phyloP scores from a whole-genome alignment of 208 protist species.

The Trypanosoma scelopori region DNA sequence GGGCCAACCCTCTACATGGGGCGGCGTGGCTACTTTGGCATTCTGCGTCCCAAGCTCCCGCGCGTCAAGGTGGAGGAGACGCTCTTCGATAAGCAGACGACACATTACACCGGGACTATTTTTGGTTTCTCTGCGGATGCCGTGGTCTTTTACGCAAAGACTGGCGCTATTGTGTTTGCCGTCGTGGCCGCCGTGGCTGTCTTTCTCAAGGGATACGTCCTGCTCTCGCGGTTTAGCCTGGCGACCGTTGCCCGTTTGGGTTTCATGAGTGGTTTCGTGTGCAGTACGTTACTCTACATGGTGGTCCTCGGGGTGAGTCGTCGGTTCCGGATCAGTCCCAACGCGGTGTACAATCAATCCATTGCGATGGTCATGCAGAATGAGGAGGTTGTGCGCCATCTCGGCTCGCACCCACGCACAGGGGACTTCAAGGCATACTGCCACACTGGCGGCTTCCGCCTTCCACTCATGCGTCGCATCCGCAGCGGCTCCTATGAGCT shows the following conservation, averaged over 20 bases:
- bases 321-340: slow-evolving; percentile 74
- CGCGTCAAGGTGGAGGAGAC: slow-evolving; percentile 71
- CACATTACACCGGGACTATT: slow-evolving; percentile 72
- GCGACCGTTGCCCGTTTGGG: slow-evolving; percentile 81
- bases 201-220: slow-evolving; percentile 79
- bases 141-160: slow-evolving; percentile 83
- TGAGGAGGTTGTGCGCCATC: slow-evolving; percentile 71
- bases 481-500: slow-evolving; percentile 86
- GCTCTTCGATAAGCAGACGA: slow-evolving; percentile 70
- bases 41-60: slow-evolving; percentile 29
- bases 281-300: slow-evolving; percentile 65
- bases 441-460: slow-evolving; percentile 71
- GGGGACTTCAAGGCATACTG: slow-evolving; percentile 85
- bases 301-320: slow-evolving; percentile 47
- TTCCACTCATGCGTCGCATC: slow-evolving; percentile 81
- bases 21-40: slow-evolving; percentile 36
- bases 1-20: not conserved
- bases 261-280: slow-evolving; percentile 78
- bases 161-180: slow-evolving; percentile 31
- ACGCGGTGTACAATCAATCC: slow-evolving; percentile 89
- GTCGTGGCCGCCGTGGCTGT: slow-evolving; percentile 50
- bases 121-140: slow-evolving; percentile 80
- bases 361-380: slow-evolving; percentile 86
- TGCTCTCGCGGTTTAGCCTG: slow-evolving; percentile 72
- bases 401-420: slow-evolving; percentile 78